Evolutionary conservation across 768 basidiomycete genomes (phyloP).

Genomic region (Filobasidium wieringae): DNA sequence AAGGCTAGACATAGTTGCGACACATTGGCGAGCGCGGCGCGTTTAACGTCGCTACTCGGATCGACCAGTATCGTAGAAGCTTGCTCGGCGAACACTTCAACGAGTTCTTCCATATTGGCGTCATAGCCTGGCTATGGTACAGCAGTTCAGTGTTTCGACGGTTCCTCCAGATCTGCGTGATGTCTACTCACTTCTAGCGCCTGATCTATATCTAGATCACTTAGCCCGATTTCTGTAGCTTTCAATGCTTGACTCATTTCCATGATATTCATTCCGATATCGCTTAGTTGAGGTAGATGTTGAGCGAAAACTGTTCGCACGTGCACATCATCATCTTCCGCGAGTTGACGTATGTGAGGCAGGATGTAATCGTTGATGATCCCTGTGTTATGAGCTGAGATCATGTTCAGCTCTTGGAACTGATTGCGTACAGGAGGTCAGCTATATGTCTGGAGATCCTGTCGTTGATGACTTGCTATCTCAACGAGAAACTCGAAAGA

Average conservation of each 20-base stretch:
- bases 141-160: constrained; percentile 20
- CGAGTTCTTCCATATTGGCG: constrained; percentile 69
- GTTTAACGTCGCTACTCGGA: constrained; percentile 75
- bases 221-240: constrained; percentile 57
- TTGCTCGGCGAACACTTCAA: constrained; percentile 73
- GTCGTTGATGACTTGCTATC: constrained; percentile 50
- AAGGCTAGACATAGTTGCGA: constrained; percentile 85
- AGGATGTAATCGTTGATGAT: constrained; percentile 94
- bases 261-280: constrained; percentile 72
- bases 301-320: constrained; percentile 70
- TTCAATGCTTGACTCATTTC: constrained; percentile 89
- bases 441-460: neutral
- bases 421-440: constrained; percentile 7
- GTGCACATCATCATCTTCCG: constrained; percentile 72
- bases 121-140: constrained; percentile 72
- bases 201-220: constrained; percentile 32
- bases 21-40: constrained; percentile 76
- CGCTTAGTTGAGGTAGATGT: constrained; percentile 70
- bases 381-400: constrained; percentile 42
- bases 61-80: constrained; percentile 78
- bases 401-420: constrained; percentile 32
- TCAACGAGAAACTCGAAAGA: constrained; percentile 69
- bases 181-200: constrained; percentile 4
- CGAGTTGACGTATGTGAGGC: constrained; percentile 71
- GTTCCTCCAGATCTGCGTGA: neutral